phyloP scores from a whole-genome alignment of 2,329 filamentous ascomycete species.

The Colletotrichum sp. region DNA sequence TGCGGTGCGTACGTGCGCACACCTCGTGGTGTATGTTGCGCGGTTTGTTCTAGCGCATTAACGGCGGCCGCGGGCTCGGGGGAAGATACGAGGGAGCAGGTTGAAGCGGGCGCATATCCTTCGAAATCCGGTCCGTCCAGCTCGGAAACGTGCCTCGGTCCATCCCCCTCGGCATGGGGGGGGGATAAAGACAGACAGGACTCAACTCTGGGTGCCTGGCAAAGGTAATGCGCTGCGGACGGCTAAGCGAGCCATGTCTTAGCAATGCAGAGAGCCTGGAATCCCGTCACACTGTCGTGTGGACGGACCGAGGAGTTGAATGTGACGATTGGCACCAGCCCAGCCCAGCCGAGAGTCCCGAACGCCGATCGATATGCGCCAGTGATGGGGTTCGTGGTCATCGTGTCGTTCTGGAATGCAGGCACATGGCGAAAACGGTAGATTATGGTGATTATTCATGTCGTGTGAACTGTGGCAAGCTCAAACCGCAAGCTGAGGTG shows the following conservation, averaged over 20 bases:
- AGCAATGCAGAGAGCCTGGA: background rate
- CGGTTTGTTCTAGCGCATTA: background rate
- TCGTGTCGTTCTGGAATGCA: background rate
- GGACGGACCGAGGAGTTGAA: background rate
- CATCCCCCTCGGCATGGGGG: background rate
- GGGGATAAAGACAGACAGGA: background rate
- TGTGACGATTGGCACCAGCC: background rate
- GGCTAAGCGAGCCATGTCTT: background rate
- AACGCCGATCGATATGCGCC: background rate
- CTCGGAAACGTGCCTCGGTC: background rate
- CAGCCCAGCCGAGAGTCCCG: background rate
- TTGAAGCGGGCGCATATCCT: background rate
- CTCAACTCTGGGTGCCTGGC: background rate
- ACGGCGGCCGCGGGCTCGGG: background rate
- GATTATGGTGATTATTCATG: background rate
- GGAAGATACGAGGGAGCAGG: background rate
- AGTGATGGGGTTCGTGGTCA: background rate
- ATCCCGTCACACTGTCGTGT: background rate
- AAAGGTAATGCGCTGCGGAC: background rate
- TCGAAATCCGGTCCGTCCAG: background rate
- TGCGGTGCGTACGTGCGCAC: background rate
- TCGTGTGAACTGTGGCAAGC: background rate
- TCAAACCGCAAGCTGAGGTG: background rate
- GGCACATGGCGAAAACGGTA: background rate
- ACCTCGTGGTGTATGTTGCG: background rate